A percentile compares a stretch with the other conserved stretches of the same genome.
Evolutionary conservation across 495 filamentous ascomycete species (phyloP).

Genomic region (Lichenothelia convexa): DNA sequence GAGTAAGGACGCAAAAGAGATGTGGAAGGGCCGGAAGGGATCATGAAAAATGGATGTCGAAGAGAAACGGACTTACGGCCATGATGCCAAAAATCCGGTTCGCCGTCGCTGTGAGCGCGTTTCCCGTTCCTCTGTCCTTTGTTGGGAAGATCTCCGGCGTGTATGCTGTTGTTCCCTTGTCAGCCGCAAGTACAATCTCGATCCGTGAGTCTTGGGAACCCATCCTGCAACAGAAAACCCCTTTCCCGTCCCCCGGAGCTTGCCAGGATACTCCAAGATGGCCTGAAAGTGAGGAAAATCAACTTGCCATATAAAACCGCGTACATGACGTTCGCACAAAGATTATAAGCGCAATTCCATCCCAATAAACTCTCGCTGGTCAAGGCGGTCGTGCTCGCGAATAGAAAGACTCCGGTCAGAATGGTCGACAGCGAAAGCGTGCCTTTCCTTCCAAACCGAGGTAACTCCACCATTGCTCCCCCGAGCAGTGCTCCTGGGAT

Average conservation of each 20-base stretch:
- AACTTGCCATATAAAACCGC: conserved; percentile 42
- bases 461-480: conserved; percentile 36
- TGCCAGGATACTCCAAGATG: no score
- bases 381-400: conserved; percentile 36
- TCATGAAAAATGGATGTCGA: no score
- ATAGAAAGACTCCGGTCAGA: conserved; percentile 39
- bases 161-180: no score
- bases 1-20: no score
- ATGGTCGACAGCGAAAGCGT: conserved; percentile 36
- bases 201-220: no score
- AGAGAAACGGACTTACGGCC: no score
- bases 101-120: no score
- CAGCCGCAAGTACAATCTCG: background rate
- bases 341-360: conserved; percentile 34
- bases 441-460: conserved; percentile 40
- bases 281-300: no score
- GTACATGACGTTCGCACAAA: conserved; percentile 47
- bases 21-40: no score
- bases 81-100: no score
- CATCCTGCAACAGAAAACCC: no score
- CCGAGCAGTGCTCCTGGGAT: conserved; percentile 37
- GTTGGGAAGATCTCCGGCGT: conserved; percentile 45
- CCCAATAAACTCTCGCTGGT: conserved; percentile 30
- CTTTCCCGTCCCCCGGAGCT: no score
- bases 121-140: conserved; percentile 38